Percentiles rank a stretch among this genome's conserved stretches.
These are phyloP conservation scores for Naegleria lovaniensis DNA, from an alignment of 208 protist species.

Conservation along the genomic window DNA sequence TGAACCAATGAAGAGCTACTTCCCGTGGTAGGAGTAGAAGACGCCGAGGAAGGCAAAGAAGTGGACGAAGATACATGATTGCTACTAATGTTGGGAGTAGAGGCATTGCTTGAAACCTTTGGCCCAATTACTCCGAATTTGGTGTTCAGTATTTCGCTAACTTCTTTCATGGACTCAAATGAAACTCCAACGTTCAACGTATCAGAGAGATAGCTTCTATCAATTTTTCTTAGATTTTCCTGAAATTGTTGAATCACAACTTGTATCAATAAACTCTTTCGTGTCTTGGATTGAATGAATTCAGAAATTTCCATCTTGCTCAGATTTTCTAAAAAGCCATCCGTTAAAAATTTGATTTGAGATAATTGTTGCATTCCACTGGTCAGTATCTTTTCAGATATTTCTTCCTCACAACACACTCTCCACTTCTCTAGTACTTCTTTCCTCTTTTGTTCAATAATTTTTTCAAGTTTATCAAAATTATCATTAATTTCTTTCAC, in stretches of 20 bases:
- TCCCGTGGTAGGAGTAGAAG: neutral
- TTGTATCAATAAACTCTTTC: neutral
- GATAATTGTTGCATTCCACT: neutral
- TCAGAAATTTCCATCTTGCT: neutral
- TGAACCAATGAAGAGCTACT: neutral
- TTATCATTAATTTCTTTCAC: neutral
- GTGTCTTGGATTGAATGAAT: neutral
- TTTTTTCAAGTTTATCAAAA: neutral
- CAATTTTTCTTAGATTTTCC: constrained; percentile 2
- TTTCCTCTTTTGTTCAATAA: neutral
- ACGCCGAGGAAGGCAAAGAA: neutral
- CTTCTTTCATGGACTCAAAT: neutral
- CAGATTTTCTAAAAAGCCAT: neutral
- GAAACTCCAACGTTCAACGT: neutral
- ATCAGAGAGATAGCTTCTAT: neutral
- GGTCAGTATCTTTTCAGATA: neutral
- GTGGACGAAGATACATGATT: neutral
- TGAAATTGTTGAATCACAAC: neutral
- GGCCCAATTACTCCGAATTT: neutral
- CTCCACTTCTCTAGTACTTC: neutral
- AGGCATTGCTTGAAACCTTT: neutral
- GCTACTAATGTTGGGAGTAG: too few relatives aligned
- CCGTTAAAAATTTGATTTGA: neutral
- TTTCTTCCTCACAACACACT: neutral
- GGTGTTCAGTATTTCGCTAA: neutral